Evolutionary conservation across 108 stramenopile species (phyloP), one percentile per base, ranked within the genome.

Genomic region (Cyclostephanos tholiformis): DNA sequence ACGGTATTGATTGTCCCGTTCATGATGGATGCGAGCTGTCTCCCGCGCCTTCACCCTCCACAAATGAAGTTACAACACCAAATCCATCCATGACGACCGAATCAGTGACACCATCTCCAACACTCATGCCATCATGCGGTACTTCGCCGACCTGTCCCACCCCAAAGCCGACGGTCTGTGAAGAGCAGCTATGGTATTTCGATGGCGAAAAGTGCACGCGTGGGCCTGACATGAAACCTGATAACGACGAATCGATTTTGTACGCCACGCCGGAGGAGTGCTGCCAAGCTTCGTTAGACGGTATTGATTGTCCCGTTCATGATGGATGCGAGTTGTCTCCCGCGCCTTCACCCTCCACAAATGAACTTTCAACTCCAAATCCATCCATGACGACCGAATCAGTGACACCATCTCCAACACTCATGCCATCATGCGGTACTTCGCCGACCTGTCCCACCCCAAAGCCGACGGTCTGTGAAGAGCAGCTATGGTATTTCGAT

Each of bases 401-500:
- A n/a, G 41, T 41, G 12, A 7, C n/a, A n/a, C n/a, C 9, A 10
- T 1, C 41, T 41, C 41, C 41, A 41, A 41, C 41, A 12, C 4
- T 41, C 41, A 41, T 12, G 41, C 41, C 41, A 12, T 41, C 41
- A 10, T 41, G 41, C 41, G 41, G 41, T 41, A 41, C 41, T 41
- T 41, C 41, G 41, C 41, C 41, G 9, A 41, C 41, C 41, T 41
- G 41, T 41, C 41, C 41, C 9, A 53, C 52, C 3, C 52, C 7
- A 7, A 25, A 4, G 52, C 52, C 52, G 23, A 53, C 52, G 52
- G 25, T 22, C 23, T 53, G 38, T 27, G 14, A 6, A 29, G 32
- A 62, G 36, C 61, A 29, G 8, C 19, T 16, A 8, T 62, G 61
- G 61, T 35, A 62, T 12, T 62, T 62, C 32, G 52, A 53, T 25